Evolutionary conservation across 495 filamentous ascomycete genomes (phyloP).

Genomic region (Rostrohypoxylon terebratum): DNA sequence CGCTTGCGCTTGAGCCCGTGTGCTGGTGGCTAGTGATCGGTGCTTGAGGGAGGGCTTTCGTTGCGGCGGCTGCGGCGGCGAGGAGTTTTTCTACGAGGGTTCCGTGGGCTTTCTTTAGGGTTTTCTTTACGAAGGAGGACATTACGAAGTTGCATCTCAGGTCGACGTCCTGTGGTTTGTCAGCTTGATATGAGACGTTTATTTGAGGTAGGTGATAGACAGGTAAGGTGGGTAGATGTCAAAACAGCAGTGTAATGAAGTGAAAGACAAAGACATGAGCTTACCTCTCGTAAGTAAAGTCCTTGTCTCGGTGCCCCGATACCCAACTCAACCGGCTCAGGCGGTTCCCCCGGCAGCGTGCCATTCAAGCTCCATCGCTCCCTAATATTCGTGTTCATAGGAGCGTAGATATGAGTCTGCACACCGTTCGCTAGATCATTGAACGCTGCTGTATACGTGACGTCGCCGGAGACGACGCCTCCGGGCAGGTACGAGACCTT

Average conservation of each 20-base stretch:
- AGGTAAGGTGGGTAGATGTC: background rate
- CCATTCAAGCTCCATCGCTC: conserved; percentile 75
- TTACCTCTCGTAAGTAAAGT: conserved; percentile 74
- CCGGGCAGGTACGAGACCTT: conserved; percentile 79
- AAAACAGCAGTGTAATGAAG: background rate
- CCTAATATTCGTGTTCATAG: conserved; percentile 73
- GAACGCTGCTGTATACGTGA: conserved; percentile 81
- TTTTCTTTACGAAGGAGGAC: conserved; percentile 78
- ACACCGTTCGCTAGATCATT: conserved; percentile 74
- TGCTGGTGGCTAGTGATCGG: conserved; percentile 6
- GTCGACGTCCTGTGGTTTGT: conserved; percentile 66
- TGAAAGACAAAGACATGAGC: background rate
- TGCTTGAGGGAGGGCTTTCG: background rate
- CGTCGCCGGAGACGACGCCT: conserved; percentile 69
- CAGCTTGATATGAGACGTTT: background rate
- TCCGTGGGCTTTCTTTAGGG: conserved; percentile 75
- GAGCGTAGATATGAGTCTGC: conserved; percentile 79
- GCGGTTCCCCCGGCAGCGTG: conserved; percentile 70
- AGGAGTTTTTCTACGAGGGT: conserved; percentile 73
- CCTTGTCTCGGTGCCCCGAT: conserved; percentile 70
- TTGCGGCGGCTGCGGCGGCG: conserved; percentile 1
- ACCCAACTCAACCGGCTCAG: conserved; percentile 69
- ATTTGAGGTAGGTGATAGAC: background rate
- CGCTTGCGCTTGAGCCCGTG: conserved; percentile 9
- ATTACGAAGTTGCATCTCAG: conserved; percentile 81